Evolutionary conservation across 352 stramenopile genomes (phyloP), one percentile per base, ranked within the genome.

Genomic region (Pythium scleroteichum): DNA sequence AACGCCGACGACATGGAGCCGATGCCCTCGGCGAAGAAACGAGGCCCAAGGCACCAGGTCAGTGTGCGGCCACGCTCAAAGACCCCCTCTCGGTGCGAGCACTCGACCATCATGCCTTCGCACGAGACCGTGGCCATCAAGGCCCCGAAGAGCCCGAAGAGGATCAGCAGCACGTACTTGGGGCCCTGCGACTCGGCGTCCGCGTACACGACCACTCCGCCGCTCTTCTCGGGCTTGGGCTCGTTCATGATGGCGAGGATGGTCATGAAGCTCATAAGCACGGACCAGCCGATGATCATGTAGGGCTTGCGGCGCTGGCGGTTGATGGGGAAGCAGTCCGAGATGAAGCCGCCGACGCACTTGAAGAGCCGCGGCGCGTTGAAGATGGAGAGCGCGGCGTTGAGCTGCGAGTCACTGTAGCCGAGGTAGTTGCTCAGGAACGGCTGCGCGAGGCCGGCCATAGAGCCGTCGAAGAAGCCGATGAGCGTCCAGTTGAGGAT

Each of bases 261-360:
- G 24, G 40, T 13, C 56, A 71, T 59, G 33, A 67, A 62, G 10
- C 46, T 8, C 22, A 41, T 44, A 19, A 60, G 35, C 17, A 56
- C 29, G 12, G 24, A 12, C 55, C 54, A 69, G 13, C 66, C 66
- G 49, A 73, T 66, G 27, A 66, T 48, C 19, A 73, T 69, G 49
- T 73, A 73, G 10, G 66, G 59, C 61, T 73, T 73, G 51, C 66
- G 56, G 6, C 61, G 66, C 23, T 62, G 55, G 46, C 62, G 53
- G 17, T 57, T 53, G 59, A 73, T 65, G 27, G 66, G 44, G 26
- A 67, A 33, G 35, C 32, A 59, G 40, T 73, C 66, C 16, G 61
- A 52, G 50, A 69, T 23, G 47, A 69, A 70, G n/a, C 66, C 66
- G 29, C 56, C 44, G n/a, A 69, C 10, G 29, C 69, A 72, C 53